Conservation (phyloP, 768 basidiomycete species). For the Auricularia sp. region DNA sequence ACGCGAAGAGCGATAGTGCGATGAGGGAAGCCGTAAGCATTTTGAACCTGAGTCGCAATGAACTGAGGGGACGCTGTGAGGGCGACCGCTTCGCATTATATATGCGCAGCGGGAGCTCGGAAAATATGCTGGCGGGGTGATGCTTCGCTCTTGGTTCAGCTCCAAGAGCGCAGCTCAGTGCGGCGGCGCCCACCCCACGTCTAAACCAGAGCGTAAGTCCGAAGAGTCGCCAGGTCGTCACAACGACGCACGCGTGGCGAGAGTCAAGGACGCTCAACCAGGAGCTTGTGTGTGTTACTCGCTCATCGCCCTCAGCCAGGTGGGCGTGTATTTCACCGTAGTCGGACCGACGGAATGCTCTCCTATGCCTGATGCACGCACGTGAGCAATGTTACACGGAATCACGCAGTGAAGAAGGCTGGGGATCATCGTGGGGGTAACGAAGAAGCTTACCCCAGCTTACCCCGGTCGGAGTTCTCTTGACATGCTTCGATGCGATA, state of each 20-base stretch:
- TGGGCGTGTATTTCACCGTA: neutral
- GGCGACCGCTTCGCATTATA: neutral
- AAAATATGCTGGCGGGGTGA: too few relatives aligned
- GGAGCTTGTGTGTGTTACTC: too few relatives aligned
- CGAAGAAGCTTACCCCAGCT: neutral
- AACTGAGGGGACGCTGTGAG: neutral
- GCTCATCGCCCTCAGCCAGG: neutral
- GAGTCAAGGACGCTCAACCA: too few relatives aligned
- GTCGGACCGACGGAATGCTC: neutral
- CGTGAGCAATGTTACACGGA: neutral
- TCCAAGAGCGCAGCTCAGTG: too few relatives aligned
- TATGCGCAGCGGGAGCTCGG: too few relatives aligned
- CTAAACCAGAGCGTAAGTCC: too few relatives aligned
- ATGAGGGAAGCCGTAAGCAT: conserved; percentile 9
- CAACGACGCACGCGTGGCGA: too few relatives aligned
- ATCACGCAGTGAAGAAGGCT: neutral
- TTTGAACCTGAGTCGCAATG: neutral
- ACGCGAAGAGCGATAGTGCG: conserved; percentile 9
- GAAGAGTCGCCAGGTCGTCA: too few relatives aligned
- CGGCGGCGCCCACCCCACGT: too few relatives aligned
- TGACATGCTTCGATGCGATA: too few relatives aligned
- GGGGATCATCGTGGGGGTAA: neutral
- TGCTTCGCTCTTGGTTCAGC: too few relatives aligned
- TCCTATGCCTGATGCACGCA: neutral
- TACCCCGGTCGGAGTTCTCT: too few relatives aligned